Percentiles rank a stretch among this genome's conserved stretches.
phyloP scores from a whole-genome alignment of 192 early-diverging fungal genomes.

The Ambispora gerdemannii region DNA sequence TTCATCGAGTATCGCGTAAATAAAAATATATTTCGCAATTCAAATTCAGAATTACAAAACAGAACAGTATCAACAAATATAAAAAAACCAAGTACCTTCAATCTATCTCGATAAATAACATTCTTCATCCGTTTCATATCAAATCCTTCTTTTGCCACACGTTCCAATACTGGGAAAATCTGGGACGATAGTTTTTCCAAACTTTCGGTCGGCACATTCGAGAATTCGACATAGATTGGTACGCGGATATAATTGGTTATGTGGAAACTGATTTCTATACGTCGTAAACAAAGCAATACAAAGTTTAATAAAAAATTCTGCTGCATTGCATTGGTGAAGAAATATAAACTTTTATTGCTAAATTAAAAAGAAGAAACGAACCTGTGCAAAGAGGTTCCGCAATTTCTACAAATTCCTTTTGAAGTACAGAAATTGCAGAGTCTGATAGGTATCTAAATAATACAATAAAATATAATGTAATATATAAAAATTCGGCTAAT shows the following conservation, averaged over 20 bases:
- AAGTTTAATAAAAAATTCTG: background rate
- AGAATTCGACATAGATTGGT: slow-evolving; percentile 42
- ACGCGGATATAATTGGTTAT: slow-evolving; percentile 45
- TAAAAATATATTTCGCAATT: no score
- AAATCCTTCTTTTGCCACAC: slow-evolving; percentile 48
- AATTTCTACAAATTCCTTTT: slow-evolving; percentile 61
- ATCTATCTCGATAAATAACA: slow-evolving; percentile 49
- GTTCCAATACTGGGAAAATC: slow-evolving; percentile 46
- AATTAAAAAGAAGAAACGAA: slow-evolving; percentile 16
- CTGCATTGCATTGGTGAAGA: background rate
- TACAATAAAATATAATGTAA: slow-evolving; percentile 29
- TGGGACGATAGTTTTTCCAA: slow-evolving; percentile 46
- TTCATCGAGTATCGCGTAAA: no score
- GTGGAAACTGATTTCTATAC: slow-evolving; percentile 45
- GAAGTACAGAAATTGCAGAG: slow-evolving; percentile 54
- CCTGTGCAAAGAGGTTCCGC: slow-evolving; percentile 59
- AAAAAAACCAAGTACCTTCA: slow-evolving; percentile 45
- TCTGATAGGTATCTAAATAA: slow-evolving; percentile 52
- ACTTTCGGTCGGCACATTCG: slow-evolving; percentile 54
- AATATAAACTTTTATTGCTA: slow-evolving; percentile 32
- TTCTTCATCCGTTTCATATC: slow-evolving; percentile 56
- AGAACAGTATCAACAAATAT: slow-evolving; percentile 15
- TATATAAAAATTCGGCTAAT: background rate
- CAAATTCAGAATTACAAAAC: background rate
- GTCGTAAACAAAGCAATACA: background rate